Evolutionary conservation across 169 alveolate species (phyloP), one percentile per base, ranked within the genome.

Genomic region (Besnoitia besnoiti): DNA sequence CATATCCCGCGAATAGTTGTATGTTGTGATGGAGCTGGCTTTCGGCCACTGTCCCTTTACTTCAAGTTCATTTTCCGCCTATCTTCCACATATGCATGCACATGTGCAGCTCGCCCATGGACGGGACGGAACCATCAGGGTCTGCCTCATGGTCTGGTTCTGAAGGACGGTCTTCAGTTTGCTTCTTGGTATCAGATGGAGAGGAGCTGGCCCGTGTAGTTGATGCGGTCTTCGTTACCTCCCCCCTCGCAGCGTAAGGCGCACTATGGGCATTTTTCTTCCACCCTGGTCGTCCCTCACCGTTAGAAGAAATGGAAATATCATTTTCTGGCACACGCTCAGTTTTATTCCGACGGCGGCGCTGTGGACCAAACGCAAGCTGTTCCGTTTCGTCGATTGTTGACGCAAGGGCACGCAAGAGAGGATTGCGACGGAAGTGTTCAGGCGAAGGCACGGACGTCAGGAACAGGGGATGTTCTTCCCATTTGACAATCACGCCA

Each of bases 91-190:
- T n/a, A 12, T 77, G 55, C 91, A 87, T 87, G 82, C 91, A 87
- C 30, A 87, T 87, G 62, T 87, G 91, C 84, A 87, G 91, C 91
- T 87, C 91, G 39, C 91, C 91, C 84, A 87, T 59, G 0, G 91
- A 87, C 0, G 91, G 55, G 33, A 27, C 73, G 16, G 73, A 8
- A 2, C 27, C 0, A 0, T 55, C 73, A 55, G 73, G 0, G 73
- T 55, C 27, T 55, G 73, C 73, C 27, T 55, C 73, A 27, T 27
- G 27, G 27, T 55, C 73, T 2, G 73, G 35, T 0, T 55, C 73
- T 21, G 73, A 10, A 55, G 27, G 35, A 8, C 27, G 73, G 73
- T 27, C 21, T 14, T 21, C 30, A 55, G 73, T 24, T 55, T 55
- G 35, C 35, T 55, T 21, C 73, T 55, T 55, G 0, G 30, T 21